Base-by-base conservation (phyloP, 2,329 filamentous ascomycete species). In the Daldinia sp. region DNA sequence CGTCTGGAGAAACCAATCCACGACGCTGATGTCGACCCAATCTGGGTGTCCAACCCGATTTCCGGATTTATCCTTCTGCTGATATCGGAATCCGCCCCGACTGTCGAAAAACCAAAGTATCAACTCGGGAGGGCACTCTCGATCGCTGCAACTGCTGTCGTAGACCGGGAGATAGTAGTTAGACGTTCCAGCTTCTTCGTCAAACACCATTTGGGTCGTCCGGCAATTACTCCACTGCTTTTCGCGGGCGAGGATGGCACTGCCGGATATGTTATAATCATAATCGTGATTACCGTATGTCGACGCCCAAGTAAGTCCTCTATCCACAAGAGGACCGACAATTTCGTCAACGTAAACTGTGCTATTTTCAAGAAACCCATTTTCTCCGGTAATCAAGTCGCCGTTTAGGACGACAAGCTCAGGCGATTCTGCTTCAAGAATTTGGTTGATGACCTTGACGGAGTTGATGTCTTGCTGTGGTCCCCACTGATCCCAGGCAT, bases 71-170 rank as follows among this genome's bases (percentile, higher is more conserved):
- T 77, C 54, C 43, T 67, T 69, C 64, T 76, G 69, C 60, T 82
- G 81, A 68, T 82, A 86, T 49, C 79, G 77, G 52, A 79, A 78
- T 6, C 87, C 87, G 32, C 88, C 88, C 13, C 84, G 80, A 57
- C 81, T 85, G 70, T 92, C 90, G 69, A 93, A 91, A 76, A 92
- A 92, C 87, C 89, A 93, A 1, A 93, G 77, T 0, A 92, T 70
- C 29, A 83, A 66, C 47, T 77, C 76, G 0, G 81, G 80, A 1
- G 67, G 60, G 58, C 80, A 82, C 2, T 59, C 57, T 10, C 61
- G 58, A 3, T 68, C 58, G 6, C 58, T 65, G 63, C 81, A 82
- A 4, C 73, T 66, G 3, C 71, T 57, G 0, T 76, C 69, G 32
- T 80, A 81, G 0, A 84, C 79, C 0, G 80, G 79, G 0, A 84